Base-by-base conservation (phyloP, 192 early-diverging fungal genomes). In the Obelidium mucronatum region DNA sequence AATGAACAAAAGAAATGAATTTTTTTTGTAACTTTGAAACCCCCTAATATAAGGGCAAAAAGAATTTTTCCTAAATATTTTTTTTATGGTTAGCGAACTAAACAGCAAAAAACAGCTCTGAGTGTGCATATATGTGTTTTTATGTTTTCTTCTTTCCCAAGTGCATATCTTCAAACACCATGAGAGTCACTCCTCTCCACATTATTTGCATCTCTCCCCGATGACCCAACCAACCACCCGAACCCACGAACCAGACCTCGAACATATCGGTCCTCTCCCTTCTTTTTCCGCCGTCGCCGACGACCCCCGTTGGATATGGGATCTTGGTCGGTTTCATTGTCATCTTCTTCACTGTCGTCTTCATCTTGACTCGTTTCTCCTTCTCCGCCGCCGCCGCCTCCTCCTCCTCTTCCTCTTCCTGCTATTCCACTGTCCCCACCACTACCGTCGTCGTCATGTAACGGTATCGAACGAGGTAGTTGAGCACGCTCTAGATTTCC, bases 221-320 rank as follows among this genome's bases (percentile, higher is more conserved):
- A n/a, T n/a, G n/a, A n/a, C n/a, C 67, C 67, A 5, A 74, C 72
- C 37, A 74, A 40, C 72, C 72, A 74, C 30, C 72, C 72, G 62
- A 74, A 74, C 17, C 72, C 72, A 30, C 72, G 72, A n/a, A 74
- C 72, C 19, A 74, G 24, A 11, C 72, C 72, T 19, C 70, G 52
- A 15, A 72, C 70, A 74, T 74, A 74, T 11, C 72, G 56, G 24
- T 63, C 72, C 26, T 74, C 72, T 30, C 72, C 72, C 11, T 59
- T 56, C 40, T 42, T 74, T n/a, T n/a, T n/a, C n/a, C n/a, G n/a
- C n/a, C n/a, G n/a, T 69, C 67, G 54, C 54, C 67, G 19, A 26
- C 59, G 26, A 17, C 33, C 11, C 28, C 59, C 59, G 28, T 30
- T n/a, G n/a, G 15, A 13, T 52, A n/a, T n/a, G 51, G 13, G 13